phyloP scores from a whole-genome alignment of 208 protist species.

The Crithidia acanthocephali region DNA sequence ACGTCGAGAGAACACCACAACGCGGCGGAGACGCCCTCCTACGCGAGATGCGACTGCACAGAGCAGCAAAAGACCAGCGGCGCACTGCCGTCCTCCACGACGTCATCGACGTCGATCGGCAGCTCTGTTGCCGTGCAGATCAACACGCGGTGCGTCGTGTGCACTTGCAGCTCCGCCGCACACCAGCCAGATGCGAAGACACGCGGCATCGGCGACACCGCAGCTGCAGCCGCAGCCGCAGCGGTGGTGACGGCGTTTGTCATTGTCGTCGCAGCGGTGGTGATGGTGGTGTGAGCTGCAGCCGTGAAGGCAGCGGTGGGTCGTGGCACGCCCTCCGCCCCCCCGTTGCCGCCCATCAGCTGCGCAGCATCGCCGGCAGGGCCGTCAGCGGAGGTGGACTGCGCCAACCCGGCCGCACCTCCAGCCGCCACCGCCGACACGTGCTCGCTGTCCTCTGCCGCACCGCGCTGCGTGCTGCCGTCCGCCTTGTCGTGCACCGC shows the following conservation, averaged over 20 bases:
- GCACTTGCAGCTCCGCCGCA: constrained; percentile 36
- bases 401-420: neutral
- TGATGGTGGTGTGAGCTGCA: too few relatives aligned
- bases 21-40: neutral
- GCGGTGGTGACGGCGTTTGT: neutral
- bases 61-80: constrained; percentile 34
- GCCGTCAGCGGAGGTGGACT: neutral
- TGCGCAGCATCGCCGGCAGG: too few relatives aligned
- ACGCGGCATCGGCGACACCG: neutral
- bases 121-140: constrained; percentile 30
- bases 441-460: neutral
- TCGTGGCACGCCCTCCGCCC: too few relatives aligned
- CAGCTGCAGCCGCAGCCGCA: neutral
- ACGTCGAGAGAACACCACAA: neutral
- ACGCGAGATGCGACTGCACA: neutral
- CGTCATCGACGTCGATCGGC: constrained; percentile 1
- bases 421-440: neutral
- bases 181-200: constrained; percentile 26
- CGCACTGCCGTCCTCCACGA: constrained; percentile 23
- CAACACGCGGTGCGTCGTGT: constrained; percentile 28
- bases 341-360: too few relatives aligned
- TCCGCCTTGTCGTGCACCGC: neutral
- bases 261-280: too few relatives aligned
- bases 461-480: neutral
- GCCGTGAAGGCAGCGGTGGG: too few relatives aligned